phyloP scores from a whole-genome alignment of 306 rosid genomes.

The Prunus mira region DNA sequence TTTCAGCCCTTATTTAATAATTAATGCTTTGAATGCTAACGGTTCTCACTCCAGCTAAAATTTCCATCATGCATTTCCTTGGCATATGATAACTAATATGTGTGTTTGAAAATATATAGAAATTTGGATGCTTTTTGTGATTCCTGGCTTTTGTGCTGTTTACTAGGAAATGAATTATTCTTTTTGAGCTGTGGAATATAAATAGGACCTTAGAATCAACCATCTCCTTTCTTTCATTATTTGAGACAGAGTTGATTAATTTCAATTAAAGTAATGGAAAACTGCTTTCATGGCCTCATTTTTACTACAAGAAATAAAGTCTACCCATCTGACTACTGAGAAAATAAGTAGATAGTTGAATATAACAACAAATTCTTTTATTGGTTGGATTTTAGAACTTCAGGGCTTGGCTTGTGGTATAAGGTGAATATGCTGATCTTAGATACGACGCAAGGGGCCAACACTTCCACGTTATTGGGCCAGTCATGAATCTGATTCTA shows the following conservation, averaged over 20 bases:
- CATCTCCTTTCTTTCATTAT: too few species aligned
- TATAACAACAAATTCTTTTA: neutral
- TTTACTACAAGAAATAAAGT: neutral
- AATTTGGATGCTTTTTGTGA: neutral
- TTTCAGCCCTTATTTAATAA: neutral
- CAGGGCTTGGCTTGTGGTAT: neutral
- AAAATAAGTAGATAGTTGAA: neutral
- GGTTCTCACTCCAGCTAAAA: neutral
- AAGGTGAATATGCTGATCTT: neutral
- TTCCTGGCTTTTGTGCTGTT: neutral
- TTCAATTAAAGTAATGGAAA: too few species aligned
- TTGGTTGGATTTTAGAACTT: neutral
- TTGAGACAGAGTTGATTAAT: neutral
- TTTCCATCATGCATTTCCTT: neutral
- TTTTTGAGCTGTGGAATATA: too few species aligned
- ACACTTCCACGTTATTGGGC: neutral
- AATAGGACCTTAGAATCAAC: too few species aligned
- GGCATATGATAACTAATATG: neutral
- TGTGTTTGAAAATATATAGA: neutral
- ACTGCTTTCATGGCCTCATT: neutral
- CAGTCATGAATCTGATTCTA: constrained; percentile 6
- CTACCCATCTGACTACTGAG: neutral
- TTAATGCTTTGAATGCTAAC: neutral
- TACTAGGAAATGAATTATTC: neutral
- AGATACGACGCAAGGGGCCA: neutral